phyloP scores from a whole-genome alignment of 306 rosid genomes.

The Glycine tomentella region DNA sequence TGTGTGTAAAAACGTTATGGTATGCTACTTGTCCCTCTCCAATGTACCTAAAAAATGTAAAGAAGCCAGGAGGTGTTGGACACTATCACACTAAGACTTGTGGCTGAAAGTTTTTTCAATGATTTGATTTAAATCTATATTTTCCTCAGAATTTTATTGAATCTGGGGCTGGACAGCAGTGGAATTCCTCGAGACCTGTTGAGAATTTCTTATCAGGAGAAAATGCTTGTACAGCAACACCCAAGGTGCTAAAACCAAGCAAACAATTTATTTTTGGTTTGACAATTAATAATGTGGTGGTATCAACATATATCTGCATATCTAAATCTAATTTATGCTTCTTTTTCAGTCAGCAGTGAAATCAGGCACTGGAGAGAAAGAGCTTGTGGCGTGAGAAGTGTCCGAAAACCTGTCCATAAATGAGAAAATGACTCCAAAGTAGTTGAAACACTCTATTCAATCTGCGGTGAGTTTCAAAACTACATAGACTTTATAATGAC shows the following conservation, averaged over 20 bases:
- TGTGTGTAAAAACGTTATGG: background rate
- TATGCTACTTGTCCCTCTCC: background rate
- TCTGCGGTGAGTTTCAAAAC: slow-evolving; percentile 52
- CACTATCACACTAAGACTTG: background rate
- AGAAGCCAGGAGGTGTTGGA: background rate
- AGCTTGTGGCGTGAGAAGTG: slow-evolving; percentile 14
- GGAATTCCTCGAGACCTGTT: slow-evolving; percentile 53
- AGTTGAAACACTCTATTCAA: slow-evolving; percentile 28
- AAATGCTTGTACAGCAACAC: slow-evolving; percentile 38
- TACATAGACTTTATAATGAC: slow-evolving; percentile 30
- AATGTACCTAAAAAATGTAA: background rate
- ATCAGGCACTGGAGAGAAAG: slow-evolving; percentile 37
- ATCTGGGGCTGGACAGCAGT: slow-evolving; percentile 46
- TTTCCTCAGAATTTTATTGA: slow-evolving; percentile 56
- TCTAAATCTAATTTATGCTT: slow-evolving; percentile 25
- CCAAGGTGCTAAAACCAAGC: slow-evolving; percentile 51
- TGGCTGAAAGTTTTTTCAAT: slow-evolving; percentile 22
- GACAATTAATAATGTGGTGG: slow-evolving; percentile 1
- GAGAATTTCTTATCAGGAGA: slow-evolving; percentile 52
- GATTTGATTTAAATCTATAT: slow-evolving; percentile 23
- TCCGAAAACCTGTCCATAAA: slow-evolving; percentile 10
- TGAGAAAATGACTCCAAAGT: slow-evolving; percentile 18
- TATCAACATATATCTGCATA: slow-evolving; percentile 17
- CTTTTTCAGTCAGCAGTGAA: slow-evolving; percentile 47
- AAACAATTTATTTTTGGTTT: slow-evolving; percentile 28